A percentile compares a stretch with the other conserved stretches of the same genome.
phyloP scores from a whole-genome alignment of 129 eudicot genomes.

The Flaveria robusta region DNA sequence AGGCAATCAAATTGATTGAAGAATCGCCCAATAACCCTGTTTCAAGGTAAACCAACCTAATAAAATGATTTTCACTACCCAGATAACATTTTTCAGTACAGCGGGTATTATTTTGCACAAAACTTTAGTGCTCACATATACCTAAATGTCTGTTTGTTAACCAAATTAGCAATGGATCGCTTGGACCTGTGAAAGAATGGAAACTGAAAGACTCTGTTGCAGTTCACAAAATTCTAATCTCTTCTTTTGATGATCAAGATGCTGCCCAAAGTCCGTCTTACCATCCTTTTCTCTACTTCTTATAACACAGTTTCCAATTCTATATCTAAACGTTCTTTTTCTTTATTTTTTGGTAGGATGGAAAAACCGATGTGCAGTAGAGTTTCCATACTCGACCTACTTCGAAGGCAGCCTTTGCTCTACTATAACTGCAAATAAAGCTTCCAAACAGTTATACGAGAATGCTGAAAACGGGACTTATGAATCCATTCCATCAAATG shows the following conservation, averaged over 20 bases:
- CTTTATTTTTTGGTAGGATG: constrained; percentile 56
- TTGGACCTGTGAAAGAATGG: constrained; percentile 55
- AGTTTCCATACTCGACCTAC: constrained; percentile 80
- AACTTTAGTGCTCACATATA: background rate
- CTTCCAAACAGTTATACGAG: constrained; percentile 32
- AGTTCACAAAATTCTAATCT: constrained; percentile 68
- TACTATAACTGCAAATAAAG: constrained; percentile 31
- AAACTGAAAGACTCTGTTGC: constrained; percentile 73
- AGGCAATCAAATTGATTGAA: constrained; percentile 70
- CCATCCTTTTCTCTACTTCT: background rate
- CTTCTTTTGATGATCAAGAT: constrained; percentile 54
- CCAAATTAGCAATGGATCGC: constrained; percentile 55
- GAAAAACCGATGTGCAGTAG: constrained; percentile 75
- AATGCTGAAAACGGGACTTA: constrained; percentile 55
- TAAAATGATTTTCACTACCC: background rate
- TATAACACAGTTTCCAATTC: background rate
- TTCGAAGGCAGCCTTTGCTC: constrained; percentile 80
- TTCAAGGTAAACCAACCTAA: constrained; percentile 44
- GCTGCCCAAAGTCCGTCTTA: constrained; percentile 72
- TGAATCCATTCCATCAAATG: constrained; percentile 48
- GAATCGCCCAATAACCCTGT: constrained; percentile 48
- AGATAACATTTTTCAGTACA: background rate
- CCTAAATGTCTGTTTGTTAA: constrained; percentile 5
- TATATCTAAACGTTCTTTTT: background rate
- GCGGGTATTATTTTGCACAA: background rate